Base-by-base conservation (phyloP, 108 stramenopile species). In the Aurantiochytrium sp. region DNA sequence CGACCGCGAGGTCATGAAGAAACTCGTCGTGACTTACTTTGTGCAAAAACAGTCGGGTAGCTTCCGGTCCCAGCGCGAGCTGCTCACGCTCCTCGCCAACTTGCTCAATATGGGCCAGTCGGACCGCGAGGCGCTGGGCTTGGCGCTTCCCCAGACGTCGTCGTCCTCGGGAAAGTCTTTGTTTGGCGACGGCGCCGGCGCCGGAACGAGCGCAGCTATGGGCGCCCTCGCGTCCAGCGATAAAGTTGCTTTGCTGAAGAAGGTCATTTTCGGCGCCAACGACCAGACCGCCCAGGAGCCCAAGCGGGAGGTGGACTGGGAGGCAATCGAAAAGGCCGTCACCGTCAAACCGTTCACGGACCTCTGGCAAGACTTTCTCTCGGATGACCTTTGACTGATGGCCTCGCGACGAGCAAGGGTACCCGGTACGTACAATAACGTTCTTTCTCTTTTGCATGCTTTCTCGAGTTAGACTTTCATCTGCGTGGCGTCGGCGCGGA, bases 351-450 rank as follows among this genome's bases (percentile, higher is more conserved):
- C 73, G 6, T 81, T 81, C 2, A 48, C 73, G 19, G 73, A 81
- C 27, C 52, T 89, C 52, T 52, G 31, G 27, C 39, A 73, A 55
- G 85, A 89, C 41, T 30, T 89, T 86, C 55, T 65, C 5, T 65
- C 59, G 27, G 12, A 65, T 10, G 59, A 65, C 19, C 2, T 65
- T 15, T 65, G 24, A 65, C 12, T 19, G 21, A 54, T 19, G 0
- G 12, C 17, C 17, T 19, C 17, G 53, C 53, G n/a, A 54, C 21
- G 21, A 54, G 21, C 53, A 19, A 12, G 21, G 12, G 12, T 54
- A 12, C 53, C 12, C 12, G 21, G 53, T 12, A 12, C 12, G 21
- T 54, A 54, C 21, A 54, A 54, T 54, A 54, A 19, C 12, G 12
- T 54, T 21, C 21, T 54, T 54, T 54, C 12, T 54, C 53, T 54